These are phyloP conservation scores for Trichosporon ovoides DNA, from an alignment of 1,284 basidiomycete species.

Conservation along the genomic window DNA sequence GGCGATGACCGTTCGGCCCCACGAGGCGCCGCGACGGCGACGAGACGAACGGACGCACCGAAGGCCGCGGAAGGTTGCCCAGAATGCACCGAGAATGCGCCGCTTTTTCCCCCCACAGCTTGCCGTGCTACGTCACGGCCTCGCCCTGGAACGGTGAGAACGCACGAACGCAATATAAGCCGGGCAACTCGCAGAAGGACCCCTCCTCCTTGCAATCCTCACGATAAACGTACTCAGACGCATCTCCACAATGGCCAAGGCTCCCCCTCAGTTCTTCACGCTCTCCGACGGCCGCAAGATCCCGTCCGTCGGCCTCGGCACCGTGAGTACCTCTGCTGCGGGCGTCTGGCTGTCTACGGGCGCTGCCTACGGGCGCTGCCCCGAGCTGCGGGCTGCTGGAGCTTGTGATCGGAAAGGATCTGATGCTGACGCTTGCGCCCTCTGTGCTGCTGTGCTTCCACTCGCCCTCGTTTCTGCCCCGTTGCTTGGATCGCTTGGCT, in stretches of 20 bases:
- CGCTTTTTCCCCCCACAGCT: too few relatives aligned
- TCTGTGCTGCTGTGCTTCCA: background rate
- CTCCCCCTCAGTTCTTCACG: constrained; percentile 30
- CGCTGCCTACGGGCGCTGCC: too few relatives aligned
- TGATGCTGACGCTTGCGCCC: background rate
- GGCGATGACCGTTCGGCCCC: too few relatives aligned
- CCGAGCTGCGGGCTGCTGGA: background rate
- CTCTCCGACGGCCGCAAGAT: constrained; percentile 47
- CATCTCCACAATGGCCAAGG: background rate
- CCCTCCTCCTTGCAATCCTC: background rate
- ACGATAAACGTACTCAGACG: background rate
- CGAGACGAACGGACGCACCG: too few relatives aligned
- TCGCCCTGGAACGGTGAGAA: too few relatives aligned
- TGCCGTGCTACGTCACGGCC: too few relatives aligned
- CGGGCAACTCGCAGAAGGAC: background rate
- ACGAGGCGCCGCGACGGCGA: too few relatives aligned
- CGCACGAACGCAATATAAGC: background rate
- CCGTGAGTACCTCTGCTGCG: constrained; percentile 40
- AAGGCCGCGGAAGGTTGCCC: too few relatives aligned
- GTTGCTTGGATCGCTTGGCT: background rate
- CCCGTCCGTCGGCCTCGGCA: constrained; percentile 52
- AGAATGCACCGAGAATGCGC: too few relatives aligned
- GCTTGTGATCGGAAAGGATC: too few relatives aligned
- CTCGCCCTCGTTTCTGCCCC: background rate
- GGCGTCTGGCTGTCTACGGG: too few relatives aligned